Evolutionary conservation across 257 asterid species (phyloP), one percentile per base, ranked within the genome.

Genomic region (Capsicum chinense): DNA sequence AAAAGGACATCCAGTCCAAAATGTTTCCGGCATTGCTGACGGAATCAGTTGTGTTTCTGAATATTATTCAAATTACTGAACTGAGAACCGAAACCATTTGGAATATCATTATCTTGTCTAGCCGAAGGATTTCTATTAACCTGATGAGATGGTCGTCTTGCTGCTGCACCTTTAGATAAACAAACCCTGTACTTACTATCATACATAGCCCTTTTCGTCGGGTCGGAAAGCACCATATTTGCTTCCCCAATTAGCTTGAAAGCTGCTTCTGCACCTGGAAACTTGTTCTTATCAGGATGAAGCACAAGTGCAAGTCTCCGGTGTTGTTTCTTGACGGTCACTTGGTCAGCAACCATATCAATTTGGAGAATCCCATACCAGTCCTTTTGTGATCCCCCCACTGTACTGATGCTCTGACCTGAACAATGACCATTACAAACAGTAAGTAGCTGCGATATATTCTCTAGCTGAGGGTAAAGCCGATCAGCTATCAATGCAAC

Each of bases 341-440:
- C 33, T 26, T 26, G 33, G 33, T 26, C 33, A 26, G 33, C 33
- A 26, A 26, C 33, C 33, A 26, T 87, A 68, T 85, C 98, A 80
- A 92, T 89, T 84, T 92, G 97, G 79, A 95, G 96, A 81, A 95
- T 90, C 83, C 90, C 85, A 79, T 95, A 93, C 95, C 95, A 95
- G 88, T 95, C 97, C 89, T 89, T 95, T 7, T 93, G 97, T 21
- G 93, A 84, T 78, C 95, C 98, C 37, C 33, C 33, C 33, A 73
- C 26, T 10, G 88, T 70, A 81, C 54, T 85, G 52, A 26, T 26
- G 33, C 79, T 91, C 83, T 88, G 87, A 39, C 96, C 92, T 71
- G 96, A 86, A 85, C 96, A 88, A 84, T 95, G 98, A 79, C 92
- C 98, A 86, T 92, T 86, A 54, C 98, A 95, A 37, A 92, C 92